Evolutionary conservation across 495 filamentous ascomycete species (phyloP).

Genomic region (Xylaria acuta): DNA sequence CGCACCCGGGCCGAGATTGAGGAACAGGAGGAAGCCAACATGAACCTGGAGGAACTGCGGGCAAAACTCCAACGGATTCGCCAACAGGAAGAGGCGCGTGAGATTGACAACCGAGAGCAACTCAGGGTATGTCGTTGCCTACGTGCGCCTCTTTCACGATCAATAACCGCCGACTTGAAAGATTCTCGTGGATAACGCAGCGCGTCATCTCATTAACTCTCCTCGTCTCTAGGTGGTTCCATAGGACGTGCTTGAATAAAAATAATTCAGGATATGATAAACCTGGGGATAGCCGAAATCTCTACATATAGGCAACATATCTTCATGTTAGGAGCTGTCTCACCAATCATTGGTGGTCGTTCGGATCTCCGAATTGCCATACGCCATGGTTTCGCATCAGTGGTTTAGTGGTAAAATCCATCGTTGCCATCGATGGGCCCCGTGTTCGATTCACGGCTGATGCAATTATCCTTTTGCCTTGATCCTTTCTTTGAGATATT

Average conservation of each 20-base stretch:
- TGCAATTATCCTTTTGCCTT: conserved; percentile 32
- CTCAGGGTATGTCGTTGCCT: no score
- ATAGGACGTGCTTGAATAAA: neutral
- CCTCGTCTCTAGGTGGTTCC: no score
- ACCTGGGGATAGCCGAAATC: neutral
- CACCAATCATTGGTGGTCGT: neutral
- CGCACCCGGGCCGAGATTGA: neutral
- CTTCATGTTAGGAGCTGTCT: neutral
- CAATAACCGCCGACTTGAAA: no score
- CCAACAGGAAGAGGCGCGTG: no score
- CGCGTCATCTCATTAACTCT: no score
- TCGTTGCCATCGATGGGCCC: conserved; percentile 61
- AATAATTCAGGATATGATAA: neutral
- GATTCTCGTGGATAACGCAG: no score
- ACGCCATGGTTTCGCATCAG: conserved; percentile 37
- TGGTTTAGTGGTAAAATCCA: conserved; percentile 62
- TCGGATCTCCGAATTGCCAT: no score
- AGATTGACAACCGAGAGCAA: no score
- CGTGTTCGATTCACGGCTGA: conserved; percentile 59
- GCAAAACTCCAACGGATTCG: no score
- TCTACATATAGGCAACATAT: neutral
- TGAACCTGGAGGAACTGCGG: neutral
- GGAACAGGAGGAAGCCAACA: neutral
- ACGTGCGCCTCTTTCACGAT: no score
- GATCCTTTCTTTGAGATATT: neutral